Conservation (phyloP, 768 basidiomycete genomes). For the Leccinum imitatum region DNA sequence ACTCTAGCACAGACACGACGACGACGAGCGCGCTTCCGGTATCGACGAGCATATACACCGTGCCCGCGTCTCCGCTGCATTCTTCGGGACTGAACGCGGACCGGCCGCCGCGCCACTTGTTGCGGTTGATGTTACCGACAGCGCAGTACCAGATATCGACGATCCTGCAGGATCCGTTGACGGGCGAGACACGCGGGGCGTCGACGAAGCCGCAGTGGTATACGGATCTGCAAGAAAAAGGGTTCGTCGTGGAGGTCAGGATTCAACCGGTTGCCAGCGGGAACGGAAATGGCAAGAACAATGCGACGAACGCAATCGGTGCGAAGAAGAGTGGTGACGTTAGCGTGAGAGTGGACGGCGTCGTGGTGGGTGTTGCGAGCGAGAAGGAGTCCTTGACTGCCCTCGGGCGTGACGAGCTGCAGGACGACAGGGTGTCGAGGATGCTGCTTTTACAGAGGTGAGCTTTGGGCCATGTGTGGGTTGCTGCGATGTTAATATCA, state of each 20-base stretch:
- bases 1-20: background rate
- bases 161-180: slow-evolving; percentile 77
- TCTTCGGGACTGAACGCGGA: slow-evolving; percentile 63
- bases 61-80: slow-evolving; percentile 81
- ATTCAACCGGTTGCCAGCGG: slow-evolving; percentile 47
- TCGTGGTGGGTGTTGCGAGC: slow-evolving; percentile 46
- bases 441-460: slow-evolving; percentile 72
- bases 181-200: slow-evolving; percentile 59
- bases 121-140: slow-evolving; percentile 79
- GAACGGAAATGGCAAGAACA: slow-evolving; percentile 4
- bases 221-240: slow-evolving; percentile 56
- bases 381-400: slow-evolving; percentile 78
- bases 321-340: slow-evolving; percentile 11
- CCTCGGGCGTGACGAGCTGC: slow-evolving; percentile 72
- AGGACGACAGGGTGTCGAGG: slow-evolving; percentile 66
- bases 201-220: slow-evolving; percentile 75
- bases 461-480: background rate
- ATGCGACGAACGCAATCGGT: background rate
- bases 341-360: slow-evolving; percentile 37
- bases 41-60: slow-evolving; percentile 60
- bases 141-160: slow-evolving; percentile 76
- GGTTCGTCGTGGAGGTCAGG: slow-evolving; percentile 55
- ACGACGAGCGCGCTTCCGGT: slow-evolving; percentile 47
- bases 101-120: slow-evolving; percentile 63
- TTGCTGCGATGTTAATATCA: slow-evolving; percentile 1